Evolutionary conservation across 345 rosid genomes (phyloP).

Genomic region (Kernera saxatilis): DNA sequence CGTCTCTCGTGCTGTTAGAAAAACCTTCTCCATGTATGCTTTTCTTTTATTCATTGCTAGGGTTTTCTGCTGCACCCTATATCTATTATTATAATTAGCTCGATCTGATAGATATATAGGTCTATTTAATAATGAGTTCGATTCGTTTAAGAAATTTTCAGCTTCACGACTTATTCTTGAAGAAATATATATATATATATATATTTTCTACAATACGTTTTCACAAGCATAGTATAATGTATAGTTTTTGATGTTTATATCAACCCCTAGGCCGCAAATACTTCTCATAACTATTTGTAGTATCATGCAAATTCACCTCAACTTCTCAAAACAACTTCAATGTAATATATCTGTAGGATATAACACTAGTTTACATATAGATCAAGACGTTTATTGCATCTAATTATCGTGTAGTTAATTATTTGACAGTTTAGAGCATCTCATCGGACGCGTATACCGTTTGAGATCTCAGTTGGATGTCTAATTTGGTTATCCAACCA

Average conservation of each 20-base stretch:
- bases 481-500: background rate
- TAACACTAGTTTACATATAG: background rate
- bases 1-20: background rate
- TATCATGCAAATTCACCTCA: background rate
- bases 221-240: background rate
- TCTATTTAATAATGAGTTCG: background rate
- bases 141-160: background rate
- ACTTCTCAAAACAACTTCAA: background rate
- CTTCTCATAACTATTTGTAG: background rate
- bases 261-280: background rate
- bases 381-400: background rate
- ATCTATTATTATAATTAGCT: background rate
- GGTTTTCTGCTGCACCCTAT: constrained; percentile 11
- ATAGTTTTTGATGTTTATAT: background rate
- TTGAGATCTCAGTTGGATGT: background rate
- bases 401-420: background rate
- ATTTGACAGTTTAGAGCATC: background rate
- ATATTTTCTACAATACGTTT: background rate
- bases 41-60: constrained; percentile 22
- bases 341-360: background rate
- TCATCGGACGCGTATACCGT: background rate
- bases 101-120: background rate
- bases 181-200: background rate
- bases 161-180: constrained; percentile 16
- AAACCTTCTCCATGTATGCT: constrained; percentile 2